A percentile compares a stretch with the other conserved stretches of the same genome.
These are phyloP conservation scores for Ceriops decandra DNA, from an alignment of 345 rosid species.

Conservation along the genomic window DNA sequence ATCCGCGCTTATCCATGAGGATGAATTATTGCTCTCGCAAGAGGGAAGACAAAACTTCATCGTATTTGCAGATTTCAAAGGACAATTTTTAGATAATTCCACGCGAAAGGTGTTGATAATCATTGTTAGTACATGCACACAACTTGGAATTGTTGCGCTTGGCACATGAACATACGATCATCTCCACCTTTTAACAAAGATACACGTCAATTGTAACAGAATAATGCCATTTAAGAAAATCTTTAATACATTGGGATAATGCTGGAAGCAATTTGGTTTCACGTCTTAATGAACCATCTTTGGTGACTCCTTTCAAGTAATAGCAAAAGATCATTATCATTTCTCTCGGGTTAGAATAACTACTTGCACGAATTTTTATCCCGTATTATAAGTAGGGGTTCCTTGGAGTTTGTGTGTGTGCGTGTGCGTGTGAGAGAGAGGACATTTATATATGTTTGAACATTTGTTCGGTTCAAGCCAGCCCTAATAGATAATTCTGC, in stretches of 20 bases:
- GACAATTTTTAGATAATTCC: not conserved
- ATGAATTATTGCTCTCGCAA: too few species aligned
- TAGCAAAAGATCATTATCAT: too few species aligned
- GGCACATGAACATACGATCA: too few species aligned
- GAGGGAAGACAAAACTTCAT: too few species aligned
- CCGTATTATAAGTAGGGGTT: too few species aligned
- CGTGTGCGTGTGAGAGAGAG: not conserved
- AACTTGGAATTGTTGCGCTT: not conserved
- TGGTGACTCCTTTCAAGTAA: not conserved
- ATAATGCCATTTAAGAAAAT: not conserved
- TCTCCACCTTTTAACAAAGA: not conserved
- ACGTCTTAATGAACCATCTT: not conserved
- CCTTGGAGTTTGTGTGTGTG: not conserved
- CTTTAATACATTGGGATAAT: not conserved
- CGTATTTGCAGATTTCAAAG: too few species aligned
- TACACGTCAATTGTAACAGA: not conserved
- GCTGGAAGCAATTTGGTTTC: not conserved
- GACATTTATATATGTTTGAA: too few species aligned
- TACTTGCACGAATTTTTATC: too few species aligned
- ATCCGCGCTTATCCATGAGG: too few species aligned
- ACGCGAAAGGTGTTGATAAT: not conserved
- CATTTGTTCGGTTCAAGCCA: too few species aligned
- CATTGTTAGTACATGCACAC: not conserved
- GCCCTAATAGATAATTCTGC: too few species aligned
- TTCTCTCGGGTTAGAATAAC: too few species aligned